These are phyloP conservation scores for Xylariales sp. DNA, from an alignment of 2,329 filamentous ascomycete genomes.

Conservation along the genomic window DNA sequence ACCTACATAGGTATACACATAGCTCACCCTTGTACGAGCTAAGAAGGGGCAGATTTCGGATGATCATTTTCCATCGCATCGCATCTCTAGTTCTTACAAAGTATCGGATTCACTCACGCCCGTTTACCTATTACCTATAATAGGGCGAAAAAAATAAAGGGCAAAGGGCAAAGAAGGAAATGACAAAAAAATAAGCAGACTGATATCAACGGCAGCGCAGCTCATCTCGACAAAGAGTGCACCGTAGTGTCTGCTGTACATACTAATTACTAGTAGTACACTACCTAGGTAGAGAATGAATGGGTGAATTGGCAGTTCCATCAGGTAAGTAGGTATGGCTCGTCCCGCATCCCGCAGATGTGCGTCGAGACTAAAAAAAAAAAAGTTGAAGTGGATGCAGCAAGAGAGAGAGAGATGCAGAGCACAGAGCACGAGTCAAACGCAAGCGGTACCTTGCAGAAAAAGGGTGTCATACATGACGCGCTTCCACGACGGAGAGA, in stretches of 20 bases:
- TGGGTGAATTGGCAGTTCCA: no score
- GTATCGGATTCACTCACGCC: neutral
- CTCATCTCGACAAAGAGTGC: neutral
- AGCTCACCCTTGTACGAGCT: conserved; percentile 7
- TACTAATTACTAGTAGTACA: no score
- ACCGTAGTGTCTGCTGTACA: no score
- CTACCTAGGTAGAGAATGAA: no score
- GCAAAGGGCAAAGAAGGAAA: neutral
- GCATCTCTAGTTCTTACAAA: neutral
- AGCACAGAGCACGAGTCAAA: conserved; percentile 12
- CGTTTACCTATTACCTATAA: neutral
- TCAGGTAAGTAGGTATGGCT: conserved; percentile 7
- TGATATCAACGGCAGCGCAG: neutral
- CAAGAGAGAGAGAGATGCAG: neutral
- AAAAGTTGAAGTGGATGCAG: conserved; percentile 8
- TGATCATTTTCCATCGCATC: neutral
- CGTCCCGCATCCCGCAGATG: conserved; percentile 24
- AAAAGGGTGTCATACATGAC: conserved; percentile 34
- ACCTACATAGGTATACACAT: neutral
- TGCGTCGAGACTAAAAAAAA: conserved; percentile 9
- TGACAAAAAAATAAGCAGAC: neutral
- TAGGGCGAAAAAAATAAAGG: conserved; percentile 1
- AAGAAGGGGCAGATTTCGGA: neutral
- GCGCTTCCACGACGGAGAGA: conserved; percentile 8
- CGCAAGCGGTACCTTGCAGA: conserved; percentile 40